Evolutionary conservation across 805 yeast genomes (phyloP).

Genomic region (Sugiyamaella boreocaroliniensis): DNA sequence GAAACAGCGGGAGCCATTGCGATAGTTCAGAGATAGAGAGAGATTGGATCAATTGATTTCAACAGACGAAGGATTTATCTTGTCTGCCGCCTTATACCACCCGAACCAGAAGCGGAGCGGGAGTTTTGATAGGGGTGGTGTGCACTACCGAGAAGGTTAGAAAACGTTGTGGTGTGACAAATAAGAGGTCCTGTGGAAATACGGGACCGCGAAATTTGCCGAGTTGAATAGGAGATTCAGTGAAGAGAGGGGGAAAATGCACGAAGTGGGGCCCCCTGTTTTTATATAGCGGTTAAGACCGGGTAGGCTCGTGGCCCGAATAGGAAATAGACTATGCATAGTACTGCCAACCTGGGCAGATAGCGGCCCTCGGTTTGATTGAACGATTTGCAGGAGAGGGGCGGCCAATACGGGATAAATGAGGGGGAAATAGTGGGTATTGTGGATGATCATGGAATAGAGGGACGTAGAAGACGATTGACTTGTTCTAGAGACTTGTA

Average conservation of each 20-base stretch:
- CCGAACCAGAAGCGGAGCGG: constrained; percentile 38
- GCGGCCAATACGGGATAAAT: too few species aligned
- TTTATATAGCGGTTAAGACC: too few species aligned
- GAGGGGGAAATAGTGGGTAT: too few species aligned
- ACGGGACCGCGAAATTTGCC: not conserved
- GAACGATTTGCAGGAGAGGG: too few species aligned
- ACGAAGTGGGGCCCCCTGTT: too few species aligned
- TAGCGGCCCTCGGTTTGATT: too few species aligned
- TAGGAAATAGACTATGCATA: too few species aligned
- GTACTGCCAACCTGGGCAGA: too few species aligned
- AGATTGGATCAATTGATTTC: constrained; percentile 2
- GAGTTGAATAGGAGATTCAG: not conserved
- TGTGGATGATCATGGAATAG: too few species aligned
- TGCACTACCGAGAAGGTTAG: constrained; percentile 36
- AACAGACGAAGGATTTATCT: constrained; percentile 12
- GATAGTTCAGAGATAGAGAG: not conserved
- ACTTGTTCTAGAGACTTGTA: too few species aligned
- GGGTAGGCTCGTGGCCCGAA: too few species aligned
- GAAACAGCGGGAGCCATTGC: constrained; percentile 30
- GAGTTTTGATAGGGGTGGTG: constrained; percentile 40
- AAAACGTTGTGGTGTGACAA: constrained; percentile 30
- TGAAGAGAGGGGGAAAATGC: not conserved
- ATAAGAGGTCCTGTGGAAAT: not conserved
- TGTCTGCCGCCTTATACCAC: constrained; percentile 33
- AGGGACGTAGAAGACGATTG: too few species aligned